Base-by-base conservation (phyloP, 495 filamentous ascomycete genomes). In the Aspergillus haitiensis region DNA sequence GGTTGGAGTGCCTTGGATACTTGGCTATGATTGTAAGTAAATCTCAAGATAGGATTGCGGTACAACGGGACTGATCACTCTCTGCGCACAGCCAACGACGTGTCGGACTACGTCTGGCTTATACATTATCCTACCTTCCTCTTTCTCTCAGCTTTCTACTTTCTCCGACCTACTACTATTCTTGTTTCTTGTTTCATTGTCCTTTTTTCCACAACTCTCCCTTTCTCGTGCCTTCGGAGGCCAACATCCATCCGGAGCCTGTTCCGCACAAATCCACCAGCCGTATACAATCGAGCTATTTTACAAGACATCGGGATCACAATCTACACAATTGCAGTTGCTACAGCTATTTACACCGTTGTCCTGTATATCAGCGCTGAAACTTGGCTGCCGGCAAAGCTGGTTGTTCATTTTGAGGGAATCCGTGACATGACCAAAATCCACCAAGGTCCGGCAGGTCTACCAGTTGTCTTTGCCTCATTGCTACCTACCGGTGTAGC, bases 141-240 rank as follows among this genome's bases (percentile, higher is more conserved):
- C 60, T 85, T 97, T 47, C 76, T 92, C 36, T 76, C 75, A 31
- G 83, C 82, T 63, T 95, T 93, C 79, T 96, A 93, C 79, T 68
- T 73, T 13, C 76, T 92, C 55, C 79, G 82, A 6, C 76, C 81
- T 8, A 72, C 71, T 48, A 85, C 89, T 8, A 72, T 84, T 16
- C 63, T 82, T 42, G 68, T 78, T 15, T 82, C 82, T 32, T 81
- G 88, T 56, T 64, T 67, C 8, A 86, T 92, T 62, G 88, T 91
- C 56, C 69, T 88, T 48, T 62, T 86, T 62, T 82, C 90, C 7
- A 84, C 82, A 18, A 83, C 82, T 48, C 66, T 91, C 42, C 90
- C 92, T 6, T 90, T 93, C 70, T 72, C 79, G 45, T 80, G 91
- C 49, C 74, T 94, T 18, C 88, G 89, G 34, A 80, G 81, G 15